phyloP scores from a whole-genome alignment of 805 yeast species.

The Ogataea philodendri region DNA sequence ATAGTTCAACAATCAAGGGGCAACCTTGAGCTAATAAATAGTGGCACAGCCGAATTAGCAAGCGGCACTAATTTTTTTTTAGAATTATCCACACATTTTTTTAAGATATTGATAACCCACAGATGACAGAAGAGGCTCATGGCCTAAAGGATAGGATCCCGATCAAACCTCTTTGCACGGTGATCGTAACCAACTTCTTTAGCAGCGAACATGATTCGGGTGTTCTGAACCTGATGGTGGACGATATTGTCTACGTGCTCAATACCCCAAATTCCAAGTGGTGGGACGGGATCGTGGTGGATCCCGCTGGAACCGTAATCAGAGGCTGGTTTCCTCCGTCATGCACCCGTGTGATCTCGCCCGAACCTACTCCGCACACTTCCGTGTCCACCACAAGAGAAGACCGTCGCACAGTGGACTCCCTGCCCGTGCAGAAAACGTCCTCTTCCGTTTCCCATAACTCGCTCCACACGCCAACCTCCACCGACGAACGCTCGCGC shows the following conservation, averaged over 20 bases:
- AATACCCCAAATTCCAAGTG: conserved; percentile 64
- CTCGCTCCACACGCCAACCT: conserved; percentile 13
- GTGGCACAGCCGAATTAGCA: no score
- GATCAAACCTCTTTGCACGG: conserved; percentile 50
- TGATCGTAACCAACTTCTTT: conserved; percentile 55
- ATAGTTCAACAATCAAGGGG: no score
- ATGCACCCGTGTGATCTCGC: conserved; percentile 44
- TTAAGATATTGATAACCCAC: no score
- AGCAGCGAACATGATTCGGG: conserved; percentile 48
- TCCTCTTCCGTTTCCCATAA: conserved; percentile 14
- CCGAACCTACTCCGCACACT: conserved; percentile 14
- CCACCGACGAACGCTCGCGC: conserved; percentile 5
- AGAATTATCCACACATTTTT: no score
- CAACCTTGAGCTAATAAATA: no score
- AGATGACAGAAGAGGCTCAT: conserved; percentile 6
- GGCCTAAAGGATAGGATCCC: not conserved
- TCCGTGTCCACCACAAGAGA: conserved; percentile 18
- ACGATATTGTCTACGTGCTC: conserved; percentile 72
- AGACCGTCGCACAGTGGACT: conserved; percentile 10
- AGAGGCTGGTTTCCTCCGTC: conserved; percentile 88
- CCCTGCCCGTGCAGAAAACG: conserved; percentile 5
- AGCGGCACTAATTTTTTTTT: no score
- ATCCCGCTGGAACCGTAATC: conserved; percentile 39
- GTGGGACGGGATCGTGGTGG: conserved; percentile 77
- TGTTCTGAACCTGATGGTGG: conserved; percentile 53